These are phyloP conservation scores for Malassezia yamatoensis DNA, from an alignment of 1,284 basidiomycete species.

Conservation along the genomic window DNA sequence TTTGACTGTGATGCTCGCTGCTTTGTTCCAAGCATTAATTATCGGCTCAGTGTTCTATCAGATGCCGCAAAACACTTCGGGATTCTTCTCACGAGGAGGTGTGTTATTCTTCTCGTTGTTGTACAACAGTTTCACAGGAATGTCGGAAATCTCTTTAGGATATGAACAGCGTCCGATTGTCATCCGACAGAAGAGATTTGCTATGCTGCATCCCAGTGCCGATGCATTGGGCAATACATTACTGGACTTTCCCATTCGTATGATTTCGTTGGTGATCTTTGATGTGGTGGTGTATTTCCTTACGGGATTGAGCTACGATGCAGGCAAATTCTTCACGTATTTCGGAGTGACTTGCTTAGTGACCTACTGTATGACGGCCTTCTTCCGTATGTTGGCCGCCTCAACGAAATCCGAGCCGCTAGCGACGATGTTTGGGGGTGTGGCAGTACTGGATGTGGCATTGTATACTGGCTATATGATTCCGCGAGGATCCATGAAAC, in stretches of 20 bases:
- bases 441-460: slow-evolving; percentile 57
- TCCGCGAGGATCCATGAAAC: slow-evolving; percentile 50
- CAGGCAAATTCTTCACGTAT: slow-evolving; percentile 48
- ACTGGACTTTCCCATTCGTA: slow-evolving; percentile 61
- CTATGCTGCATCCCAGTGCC: slow-evolving; percentile 49
- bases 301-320: slow-evolving; percentile 53
- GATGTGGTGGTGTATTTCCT: slow-evolving; percentile 60
- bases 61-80: slow-evolving; percentile 27
- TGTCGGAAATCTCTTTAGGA: slow-evolving; percentile 60
- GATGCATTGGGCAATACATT: slow-evolving; percentile 59
- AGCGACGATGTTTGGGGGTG: slow-evolving; percentile 51
- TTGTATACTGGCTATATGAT: slow-evolving; percentile 63
- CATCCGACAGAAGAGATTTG: slow-evolving; percentile 53
- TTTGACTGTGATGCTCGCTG: slow-evolving; percentile 29
- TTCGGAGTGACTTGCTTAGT: slow-evolving; percentile 29
- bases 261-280: slow-evolving; percentile 54
- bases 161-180: slow-evolving; percentile 62
- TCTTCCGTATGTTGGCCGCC: slow-evolving; percentile 52
- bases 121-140: slow-evolving; percentile 39
- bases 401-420: slow-evolving; percentile 25
- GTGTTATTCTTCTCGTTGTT: slow-evolving; percentile 37
- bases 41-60: slow-evolving; percentile 66
- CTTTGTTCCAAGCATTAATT: slow-evolving; percentile 55
- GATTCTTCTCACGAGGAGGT: slow-evolving; percentile 34
- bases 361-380: slow-evolving; percentile 45